Percentiles rank a stretch among this genome's conserved stretches.
phyloP scores from a whole-genome alignment of 2,329 filamentous ascomycete genomes.

The Clarireedia monteithiana region DNA sequence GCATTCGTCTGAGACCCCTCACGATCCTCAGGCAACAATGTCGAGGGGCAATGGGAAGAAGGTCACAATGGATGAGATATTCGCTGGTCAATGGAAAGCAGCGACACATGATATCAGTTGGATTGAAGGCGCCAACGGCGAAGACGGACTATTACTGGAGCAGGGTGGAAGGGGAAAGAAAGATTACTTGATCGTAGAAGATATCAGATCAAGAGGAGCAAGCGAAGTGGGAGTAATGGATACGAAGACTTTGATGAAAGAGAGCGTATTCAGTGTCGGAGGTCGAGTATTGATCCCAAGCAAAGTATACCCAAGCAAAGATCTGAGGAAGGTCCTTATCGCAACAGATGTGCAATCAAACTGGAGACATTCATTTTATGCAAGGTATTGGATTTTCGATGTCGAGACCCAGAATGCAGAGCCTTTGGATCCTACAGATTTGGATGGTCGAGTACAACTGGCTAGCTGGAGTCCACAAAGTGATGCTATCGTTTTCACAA shows the following conservation, averaged over 20 bases:
- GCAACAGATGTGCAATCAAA: constrained; percentile 64
- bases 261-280: constrained; percentile 51
- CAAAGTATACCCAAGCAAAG: constrained; percentile 66
- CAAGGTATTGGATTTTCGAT: constrained; percentile 85
- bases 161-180: constrained; percentile 49
- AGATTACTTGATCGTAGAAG: constrained; percentile 77
- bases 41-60: constrained; percentile 60
- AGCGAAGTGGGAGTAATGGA: constrained; percentile 35
- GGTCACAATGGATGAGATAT: constrained; percentile 65
- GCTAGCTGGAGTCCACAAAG: constrained; percentile 86
- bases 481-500: constrained; percentile 81
- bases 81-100: constrained; percentile 58
- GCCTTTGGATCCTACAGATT: constrained; percentile 64
- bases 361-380: constrained; percentile 86
- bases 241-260: constrained; percentile 69
- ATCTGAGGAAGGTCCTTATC: constrained; percentile 83
- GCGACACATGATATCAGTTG: constrained; percentile 61
- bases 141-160: constrained; percentile 82
- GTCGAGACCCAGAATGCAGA: constrained; percentile 71
- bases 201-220: constrained; percentile 56
- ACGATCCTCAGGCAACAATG: constrained; percentile 59
- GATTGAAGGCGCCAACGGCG: constrained; percentile 65
- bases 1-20: constrained; percentile 53
- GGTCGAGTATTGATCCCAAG: constrained; percentile 47
- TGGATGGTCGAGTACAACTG: constrained; percentile 64